Evolutionary conservation across 2,329 filamentous ascomycete genomes (phyloP), one percentile per base, ranked within the genome.

Genomic region (Pseudogymnoascus sp.): DNA sequence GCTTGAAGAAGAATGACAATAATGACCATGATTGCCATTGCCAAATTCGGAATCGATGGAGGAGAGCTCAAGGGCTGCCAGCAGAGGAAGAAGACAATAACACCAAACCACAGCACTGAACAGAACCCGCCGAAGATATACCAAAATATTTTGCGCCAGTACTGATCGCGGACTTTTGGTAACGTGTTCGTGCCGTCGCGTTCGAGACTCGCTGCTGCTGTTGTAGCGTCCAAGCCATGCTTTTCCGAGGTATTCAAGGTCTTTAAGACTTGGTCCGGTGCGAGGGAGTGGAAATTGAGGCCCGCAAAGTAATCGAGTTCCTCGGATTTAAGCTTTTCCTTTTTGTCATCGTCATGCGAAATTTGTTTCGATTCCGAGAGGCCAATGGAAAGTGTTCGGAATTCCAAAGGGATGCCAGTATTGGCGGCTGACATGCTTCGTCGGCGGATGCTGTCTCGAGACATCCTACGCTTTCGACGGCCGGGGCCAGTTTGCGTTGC

Each of bases 61-160:
- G 78, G 78, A 38, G 76, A 70, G 67, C 78, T 78, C 56, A 81
- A 71, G 16, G 78, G 78, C 14, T 70, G 66, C 78, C 78, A 81
- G 69, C 78, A 80, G 65, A 81, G 67, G 67, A 80, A 80, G 73
- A 80, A 80, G 68, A 80, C 73, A 65, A 80, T 73, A 60, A 78
- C 77, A 16, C 77, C 78, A 36, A 79, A 67, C 78, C 78, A 80
- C 11, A 80, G 74, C n/a, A 80, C 72, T 0, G 77, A 79, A 60
- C 78, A 79, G 69, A 80, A 80, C 44, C 78, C 78, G 37, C 78
- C 78, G 68, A 80, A 80, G 63, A 80, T 65, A 64, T 80, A 80
- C 4, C 68, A 65, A 7, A 79, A 67, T 0, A 78, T 70, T 64
- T 77, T 77, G 65, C 75, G 76, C 63, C 71, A 65, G 67, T 79